Base-by-base conservation (phyloP, 1,284 basidiomycete genomes). In the Ceratobasidium theobromae region DNA sequence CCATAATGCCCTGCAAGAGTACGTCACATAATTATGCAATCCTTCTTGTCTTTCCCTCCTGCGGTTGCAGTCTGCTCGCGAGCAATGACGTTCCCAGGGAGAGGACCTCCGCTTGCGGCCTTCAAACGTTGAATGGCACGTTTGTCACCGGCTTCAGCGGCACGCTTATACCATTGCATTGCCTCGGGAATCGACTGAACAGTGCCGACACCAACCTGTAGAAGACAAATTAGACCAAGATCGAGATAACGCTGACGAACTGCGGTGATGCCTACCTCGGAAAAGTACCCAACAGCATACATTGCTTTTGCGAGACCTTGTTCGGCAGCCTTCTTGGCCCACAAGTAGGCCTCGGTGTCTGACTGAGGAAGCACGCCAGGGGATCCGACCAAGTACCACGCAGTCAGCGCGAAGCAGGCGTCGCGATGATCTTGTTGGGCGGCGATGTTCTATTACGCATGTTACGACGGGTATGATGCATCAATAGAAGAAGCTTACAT, bases 361-460 rank as follows among this genome's bases (percentile, higher is more conserved):
- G 93, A 97, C 75, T 99, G 97, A 0, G 96, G 96, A 30, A 99
- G 83, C 6, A 99, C 95, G 49, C 96, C 96, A 0, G 95, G 93
- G 4, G 95, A 98, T 60, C 97, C 97, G 68, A 99, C 96, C 70
- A 99, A 88, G 75, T 99, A 99, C 96, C 96, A 99, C 8, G 96
- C 95, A 9, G 96, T 98, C 35, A 99, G 82, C 1, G 96, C 96
- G 75, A 99, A 99, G 77, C 95, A 98, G 0, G 96, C 95, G 74
- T 99, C 96, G 18, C 91, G 88, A 75, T 99, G 97, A 72, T 88
- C 88, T 79, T 98, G 95, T 76, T 98, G 96, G 1, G 96, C 97
- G 25, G 95, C 95, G 71, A 98, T 97, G 74, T 98, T 95, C 94
- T 97, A 41, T 68, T 32, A 43, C 43, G 55, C 38, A 58, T 49